phyloP scores from a whole-genome alignment of 2,329 filamentous ascomycete species.

The Fusarium camptoceras region DNA sequence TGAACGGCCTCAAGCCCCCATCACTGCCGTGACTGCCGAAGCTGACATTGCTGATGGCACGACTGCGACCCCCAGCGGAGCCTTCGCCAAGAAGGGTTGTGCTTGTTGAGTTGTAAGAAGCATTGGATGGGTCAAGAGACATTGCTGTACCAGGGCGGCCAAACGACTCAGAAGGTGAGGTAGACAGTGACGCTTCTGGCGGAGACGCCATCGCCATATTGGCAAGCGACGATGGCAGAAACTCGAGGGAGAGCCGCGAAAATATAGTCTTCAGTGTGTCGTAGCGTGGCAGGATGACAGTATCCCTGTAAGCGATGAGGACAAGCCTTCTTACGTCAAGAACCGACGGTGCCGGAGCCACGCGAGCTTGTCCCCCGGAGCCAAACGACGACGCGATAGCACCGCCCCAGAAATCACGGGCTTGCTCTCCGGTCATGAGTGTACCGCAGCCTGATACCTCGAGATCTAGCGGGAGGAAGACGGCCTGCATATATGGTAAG shows the following conservation, averaged over 20 bases:
- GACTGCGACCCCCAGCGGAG: constrained; percentile 70
- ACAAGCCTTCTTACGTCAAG: constrained; percentile 92
- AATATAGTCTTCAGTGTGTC: constrained; percentile 91
- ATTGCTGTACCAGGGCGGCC: constrained; percentile 78
- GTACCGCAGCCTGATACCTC: constrained; percentile 89
- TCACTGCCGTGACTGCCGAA: constrained; percentile 66
- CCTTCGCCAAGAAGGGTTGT: constrained; percentile 82
- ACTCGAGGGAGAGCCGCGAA: constrained; percentile 88
- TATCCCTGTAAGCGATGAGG: constrained; percentile 87
- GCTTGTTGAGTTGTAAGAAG: constrained; percentile 82
- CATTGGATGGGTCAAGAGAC: constrained; percentile 78
- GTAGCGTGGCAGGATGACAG: constrained; percentile 87
- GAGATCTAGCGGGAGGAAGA: constrained; percentile 91
- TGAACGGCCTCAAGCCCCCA: constrained; percentile 63
- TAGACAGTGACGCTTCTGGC: constrained; percentile 62
- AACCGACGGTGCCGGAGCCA: constrained; percentile 63
- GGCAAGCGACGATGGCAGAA: constrained; percentile 66
- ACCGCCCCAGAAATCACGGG: constrained; percentile 90
- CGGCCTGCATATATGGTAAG: constrained; percentile 92
- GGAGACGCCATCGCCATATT: constrained; percentile 67
- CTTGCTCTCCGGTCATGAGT: constrained; percentile 81
- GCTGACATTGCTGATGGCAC: constrained; percentile 88
- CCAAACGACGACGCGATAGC: constrained; percentile 60
- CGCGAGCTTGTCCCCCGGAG: constrained; percentile 53
- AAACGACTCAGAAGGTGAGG: constrained; percentile 64